Conservation (phyloP, 2,329 filamentous ascomycete genomes). For the Apiospora saccharicola region DNA sequence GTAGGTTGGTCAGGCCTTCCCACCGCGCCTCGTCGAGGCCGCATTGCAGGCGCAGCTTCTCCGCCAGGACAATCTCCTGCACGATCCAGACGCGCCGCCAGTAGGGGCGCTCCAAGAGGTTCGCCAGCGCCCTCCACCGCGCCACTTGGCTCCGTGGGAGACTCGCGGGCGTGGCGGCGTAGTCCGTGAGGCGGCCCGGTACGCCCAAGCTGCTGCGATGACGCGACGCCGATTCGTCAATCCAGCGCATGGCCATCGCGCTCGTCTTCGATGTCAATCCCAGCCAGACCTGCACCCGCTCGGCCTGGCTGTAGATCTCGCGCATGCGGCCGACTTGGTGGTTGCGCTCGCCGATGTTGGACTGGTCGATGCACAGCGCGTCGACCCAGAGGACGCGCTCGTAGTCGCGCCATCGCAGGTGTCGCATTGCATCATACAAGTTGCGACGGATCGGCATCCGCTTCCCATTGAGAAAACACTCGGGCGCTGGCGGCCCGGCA, state of each 20-base stretch:
- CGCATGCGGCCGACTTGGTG: constrained; percentile 27
- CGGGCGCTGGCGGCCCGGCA: too few species aligned
- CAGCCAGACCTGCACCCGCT: constrained; percentile 23
- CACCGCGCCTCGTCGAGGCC: not conserved
- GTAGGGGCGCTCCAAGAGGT: constrained; percentile 9
- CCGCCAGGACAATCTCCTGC: not conserved
- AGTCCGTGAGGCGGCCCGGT: not conserved
- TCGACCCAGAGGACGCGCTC: constrained; percentile 28
- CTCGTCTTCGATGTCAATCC: not conserved
- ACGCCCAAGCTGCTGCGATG: constrained; percentile 30
- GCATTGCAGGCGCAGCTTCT: not conserved
- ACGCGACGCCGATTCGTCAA: constrained; percentile 41
- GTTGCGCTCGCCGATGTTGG: constrained; percentile 6
- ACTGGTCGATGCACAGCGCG: constrained; percentile 30
- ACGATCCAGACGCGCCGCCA: constrained; percentile 32
- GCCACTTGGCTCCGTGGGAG: not conserved
- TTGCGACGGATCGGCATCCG: not conserved
- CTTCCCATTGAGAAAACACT: not conserved
- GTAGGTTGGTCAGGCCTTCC: not conserved
- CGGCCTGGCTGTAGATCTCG: constrained; percentile 26
- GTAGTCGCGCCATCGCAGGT: constrained; percentile 7
- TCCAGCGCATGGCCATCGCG: not conserved
- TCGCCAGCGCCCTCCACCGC: not conserved
- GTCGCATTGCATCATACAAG: not conserved
- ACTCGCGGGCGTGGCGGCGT: not conserved